A percentile compares a stretch with the other conserved stretches of the same genome.
These are phyloP conservation scores for Oleoguttula mirabilis DNA, from an alignment of 495 filamentous ascomycete genomes.

Conservation along the genomic window DNA sequence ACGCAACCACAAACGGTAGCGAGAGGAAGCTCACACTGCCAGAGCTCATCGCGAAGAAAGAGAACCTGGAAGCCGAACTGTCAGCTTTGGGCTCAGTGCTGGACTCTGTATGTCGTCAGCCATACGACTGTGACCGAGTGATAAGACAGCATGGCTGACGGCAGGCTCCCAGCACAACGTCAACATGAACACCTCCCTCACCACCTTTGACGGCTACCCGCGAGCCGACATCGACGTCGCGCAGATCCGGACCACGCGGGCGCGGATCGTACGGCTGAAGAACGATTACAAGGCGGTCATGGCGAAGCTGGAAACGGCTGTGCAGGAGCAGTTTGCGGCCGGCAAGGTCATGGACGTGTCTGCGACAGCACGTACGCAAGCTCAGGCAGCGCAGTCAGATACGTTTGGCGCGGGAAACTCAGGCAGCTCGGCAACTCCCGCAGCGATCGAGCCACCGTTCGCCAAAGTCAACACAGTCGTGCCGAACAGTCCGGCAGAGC, in stretches of 20 bases:
- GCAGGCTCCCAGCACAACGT: constrained; percentile 54
- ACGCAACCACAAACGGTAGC: constrained; percentile 23
- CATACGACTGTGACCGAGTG: not conserved
- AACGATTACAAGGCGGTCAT: constrained; percentile 93
- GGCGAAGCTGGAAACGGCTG: constrained; percentile 61
- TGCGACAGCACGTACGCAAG: constrained; percentile 5
- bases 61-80: constrained; percentile 71
- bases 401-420: constrained; percentile 1
- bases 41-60: constrained; percentile 61
- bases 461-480: constrained; percentile 83
- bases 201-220: constrained; percentile 87
- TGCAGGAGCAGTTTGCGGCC: constrained; percentile 65
- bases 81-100: constrained; percentile 74
- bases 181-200: constrained; percentile 79
- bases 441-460: constrained; percentile 54
- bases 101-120: constrained; percentile 55
- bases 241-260: constrained; percentile 83
- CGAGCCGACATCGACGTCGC: constrained; percentile 89
- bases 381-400: constrained; percentile 8
- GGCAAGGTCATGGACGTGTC: constrained; percentile 7
- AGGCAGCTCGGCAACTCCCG: constrained; percentile 12
- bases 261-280: constrained; percentile 75
- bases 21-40: constrained; percentile 27
- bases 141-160: not conserved
- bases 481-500: constrained; percentile 63